Base-by-base conservation (phyloP, 371 early-diverging fungal genomes). In the Mucor lusitanicus region DNA sequence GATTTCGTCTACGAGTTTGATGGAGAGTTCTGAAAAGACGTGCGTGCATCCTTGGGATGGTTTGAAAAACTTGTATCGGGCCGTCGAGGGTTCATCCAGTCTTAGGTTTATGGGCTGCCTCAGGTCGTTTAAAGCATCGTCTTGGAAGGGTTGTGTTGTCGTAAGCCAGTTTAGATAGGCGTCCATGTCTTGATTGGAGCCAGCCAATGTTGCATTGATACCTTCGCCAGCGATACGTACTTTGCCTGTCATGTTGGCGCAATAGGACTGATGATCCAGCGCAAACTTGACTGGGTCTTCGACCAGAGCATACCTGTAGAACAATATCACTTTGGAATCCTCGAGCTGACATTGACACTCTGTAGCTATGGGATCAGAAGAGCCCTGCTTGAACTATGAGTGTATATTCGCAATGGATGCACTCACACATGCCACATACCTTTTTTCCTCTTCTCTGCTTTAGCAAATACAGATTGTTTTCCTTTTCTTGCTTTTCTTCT, bases 1-100 rank as follows among this genome's bases (percentile, higher is more conserved):
- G 2, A 91, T 88, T 65, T 91, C 91, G n/a, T 86, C 83, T 3
- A 90, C 89, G 0, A 85, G 64, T 63, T 88, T 88, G 68, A 91
- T 81, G 2, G 86, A 86, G 3, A 88, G 59, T 23, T 78, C 81
- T 4, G 80, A 78, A 82, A 91, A 91, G 6, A 86, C 88, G 70
- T 91, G 91, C 0, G 53, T 61, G 61, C 91, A 91, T 4, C 91
- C 91, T n/a, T 59, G 42, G 1, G 86, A 84, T 17, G 92, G 92
- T 44, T 92, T 92, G 66, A 92, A 92, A 64, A 90, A 90, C n/a
- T 64, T 27, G 50, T 77, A 75, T 8, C 58, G 48, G 1, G 59
- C 42, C 1, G 68, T 57, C 6, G 62, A 19, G 6, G 62, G 40
- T 0, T 68, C 48, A 17, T 64, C 17, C n/a, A 56, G n/a, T 0